These are phyloP conservation scores for Boletus speciosus DNA, from an alignment of 768 basidiomycete genomes.

Conservation along the genomic window DNA sequence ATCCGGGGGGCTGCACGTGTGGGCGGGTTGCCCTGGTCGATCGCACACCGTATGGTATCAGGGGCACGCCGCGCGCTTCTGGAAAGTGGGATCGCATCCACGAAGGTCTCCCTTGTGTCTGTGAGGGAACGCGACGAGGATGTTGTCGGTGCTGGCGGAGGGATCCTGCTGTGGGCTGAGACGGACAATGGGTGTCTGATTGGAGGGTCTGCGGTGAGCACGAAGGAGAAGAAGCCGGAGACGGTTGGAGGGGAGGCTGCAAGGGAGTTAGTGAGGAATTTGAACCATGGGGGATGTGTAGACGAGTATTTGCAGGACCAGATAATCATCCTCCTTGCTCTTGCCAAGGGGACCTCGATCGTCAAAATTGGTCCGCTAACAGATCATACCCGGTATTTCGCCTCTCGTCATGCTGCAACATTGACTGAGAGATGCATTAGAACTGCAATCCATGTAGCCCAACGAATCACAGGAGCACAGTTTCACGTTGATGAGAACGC, in stretches of 20 bases:
- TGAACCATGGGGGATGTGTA: constrained; percentile 66
- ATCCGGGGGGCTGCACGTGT: constrained; percentile 63
- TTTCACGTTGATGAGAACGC: constrained; percentile 52
- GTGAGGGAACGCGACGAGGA: constrained; percentile 42
- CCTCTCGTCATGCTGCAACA: background rate
- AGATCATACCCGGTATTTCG: constrained; percentile 60
- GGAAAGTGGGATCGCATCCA: constrained; percentile 29
- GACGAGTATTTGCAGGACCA: constrained; percentile 75
- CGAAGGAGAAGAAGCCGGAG: constrained; percentile 43
- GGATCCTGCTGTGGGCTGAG: constrained; percentile 74
- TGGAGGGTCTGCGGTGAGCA: constrained; percentile 65
- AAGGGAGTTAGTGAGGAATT: constrained; percentile 50
- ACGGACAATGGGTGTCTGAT: constrained; percentile 63
- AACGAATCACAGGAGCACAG: constrained; percentile 62
- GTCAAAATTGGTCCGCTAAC: constrained; percentile 56
- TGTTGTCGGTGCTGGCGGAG: constrained; percentile 61
- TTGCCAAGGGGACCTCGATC: constrained; percentile 61
- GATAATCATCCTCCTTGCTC: constrained; percentile 72
- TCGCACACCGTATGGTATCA: constrained; percentile 55
- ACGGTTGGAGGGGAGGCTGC: constrained; percentile 61
- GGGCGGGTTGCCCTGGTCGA: constrained; percentile 54
- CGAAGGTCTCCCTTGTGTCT: constrained; percentile 38
- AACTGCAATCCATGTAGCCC: constrained; percentile 71
- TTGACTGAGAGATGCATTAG: constrained; percentile 23
- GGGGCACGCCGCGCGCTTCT: constrained; percentile 49